phyloP scores from a whole-genome alignment of 441 rosid species.

The Bocquillonia castaneifolia region DNA sequence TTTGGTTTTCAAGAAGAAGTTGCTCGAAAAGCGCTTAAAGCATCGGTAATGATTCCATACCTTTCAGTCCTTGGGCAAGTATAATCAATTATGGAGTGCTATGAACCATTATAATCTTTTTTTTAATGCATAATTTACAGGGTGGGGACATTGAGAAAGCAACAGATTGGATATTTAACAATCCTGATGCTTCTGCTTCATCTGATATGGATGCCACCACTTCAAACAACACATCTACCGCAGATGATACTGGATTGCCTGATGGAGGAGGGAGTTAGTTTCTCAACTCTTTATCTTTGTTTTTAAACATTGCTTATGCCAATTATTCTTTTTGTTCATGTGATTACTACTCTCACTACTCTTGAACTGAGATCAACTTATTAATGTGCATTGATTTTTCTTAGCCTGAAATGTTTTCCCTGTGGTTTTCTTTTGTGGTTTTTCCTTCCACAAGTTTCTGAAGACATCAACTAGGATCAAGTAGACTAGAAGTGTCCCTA shows the following conservation, averaged over 20 bases:
- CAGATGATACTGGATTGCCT: slow-evolving; percentile 46
- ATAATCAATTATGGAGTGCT: neutral
- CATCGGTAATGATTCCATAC: slow-evolving; percentile 46
- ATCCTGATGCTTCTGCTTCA: slow-evolving; percentile 66
- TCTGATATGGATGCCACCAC: slow-evolving; percentile 71
- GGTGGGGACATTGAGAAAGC: slow-evolving; percentile 92
- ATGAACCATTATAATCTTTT: neutral
- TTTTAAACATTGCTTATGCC: slow-evolving; percentile 1
- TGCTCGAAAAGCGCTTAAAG: slow-evolving; percentile 77
- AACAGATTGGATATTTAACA: slow-evolving; percentile 96
- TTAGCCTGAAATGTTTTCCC: neutral
- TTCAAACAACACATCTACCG: slow-evolving; percentile 39
- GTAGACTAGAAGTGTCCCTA: neutral
- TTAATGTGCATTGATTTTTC: neutral
- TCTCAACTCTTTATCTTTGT: slow-evolving; percentile 19
- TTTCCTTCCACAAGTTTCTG: neutral
- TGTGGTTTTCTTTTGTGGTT: too few relatives aligned
- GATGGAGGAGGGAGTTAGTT: slow-evolving; percentile 93
- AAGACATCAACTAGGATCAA: neutral
- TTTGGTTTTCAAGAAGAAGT: slow-evolving; percentile 85
- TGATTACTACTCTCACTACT: neutral
- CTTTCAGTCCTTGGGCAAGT: slow-evolving; percentile 15
- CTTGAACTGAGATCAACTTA: neutral
- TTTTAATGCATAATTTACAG: slow-evolving; percentile 31
- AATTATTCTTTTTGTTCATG: neutral